Conservation (phyloP, 2,329 filamentous ascomycete genomes). For the Xylariaceae sp. region DNA sequence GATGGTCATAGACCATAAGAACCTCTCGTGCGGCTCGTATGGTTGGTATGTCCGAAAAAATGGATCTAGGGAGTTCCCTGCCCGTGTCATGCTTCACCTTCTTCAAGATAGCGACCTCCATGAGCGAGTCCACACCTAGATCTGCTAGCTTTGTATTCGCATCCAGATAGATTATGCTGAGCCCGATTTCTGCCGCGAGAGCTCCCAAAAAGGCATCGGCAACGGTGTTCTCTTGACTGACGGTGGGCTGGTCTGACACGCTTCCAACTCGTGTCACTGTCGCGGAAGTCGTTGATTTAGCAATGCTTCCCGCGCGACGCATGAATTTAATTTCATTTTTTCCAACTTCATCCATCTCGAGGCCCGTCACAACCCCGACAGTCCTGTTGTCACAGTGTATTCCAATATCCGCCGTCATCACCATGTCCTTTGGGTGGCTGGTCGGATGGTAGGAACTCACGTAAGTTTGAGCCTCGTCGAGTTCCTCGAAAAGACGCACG, state of each 20-base stretch:
- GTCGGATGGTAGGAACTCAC: conserved; percentile 18
- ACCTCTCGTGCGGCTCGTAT: conserved; percentile 19
- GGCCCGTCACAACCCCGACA: conserved; percentile 1
- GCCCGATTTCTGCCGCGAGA: conserved; percentile 23
- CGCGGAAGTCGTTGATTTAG: too few species aligned
- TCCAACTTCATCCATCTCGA: too few species aligned
- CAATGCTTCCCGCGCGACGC: too few species aligned
- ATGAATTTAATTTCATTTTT: too few species aligned
- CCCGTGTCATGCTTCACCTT: conserved; percentile 22
- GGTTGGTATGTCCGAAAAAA: conserved; percentile 20
- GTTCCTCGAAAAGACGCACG: conserved; percentile 15
- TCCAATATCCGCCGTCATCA: conserved; percentile 18
- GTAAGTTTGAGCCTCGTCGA: conserved; percentile 19
- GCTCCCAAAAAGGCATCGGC: conserved; percentile 15
- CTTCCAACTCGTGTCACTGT: too few species aligned
- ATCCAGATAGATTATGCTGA: conserved; percentile 18
- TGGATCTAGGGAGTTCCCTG: conserved; percentile 17
- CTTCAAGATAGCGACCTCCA: conserved; percentile 24
- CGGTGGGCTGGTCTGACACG: neutral
- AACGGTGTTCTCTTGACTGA: neutral
- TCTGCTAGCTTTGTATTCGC: conserved; percentile 20
- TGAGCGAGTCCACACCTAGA: conserved; percentile 28
- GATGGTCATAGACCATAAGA: neutral
- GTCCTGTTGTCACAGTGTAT: conserved; percentile 17
- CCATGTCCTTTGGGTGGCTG: conserved; percentile 12